phyloP scores from a whole-genome alignment of 768 basidiomycete species.

The Naganishia antarctica region DNA sequence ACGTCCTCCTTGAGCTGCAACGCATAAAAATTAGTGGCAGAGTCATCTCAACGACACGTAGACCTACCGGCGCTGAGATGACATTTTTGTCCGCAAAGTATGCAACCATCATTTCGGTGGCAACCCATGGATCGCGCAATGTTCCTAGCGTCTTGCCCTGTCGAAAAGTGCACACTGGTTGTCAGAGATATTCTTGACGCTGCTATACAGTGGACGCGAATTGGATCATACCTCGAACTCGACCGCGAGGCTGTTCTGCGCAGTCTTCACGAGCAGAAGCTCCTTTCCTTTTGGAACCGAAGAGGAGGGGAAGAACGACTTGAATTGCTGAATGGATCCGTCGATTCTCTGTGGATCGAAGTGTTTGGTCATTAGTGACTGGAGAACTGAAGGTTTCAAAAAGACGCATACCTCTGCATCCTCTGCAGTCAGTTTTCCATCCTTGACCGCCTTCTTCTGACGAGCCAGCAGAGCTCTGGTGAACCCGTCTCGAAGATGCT shows the following conservation, averaged over 20 bases:
- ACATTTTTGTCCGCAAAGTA: slow-evolving; percentile 49
- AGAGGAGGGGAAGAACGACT: slow-evolving; percentile 47
- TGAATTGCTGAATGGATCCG: slow-evolving; percentile 44
- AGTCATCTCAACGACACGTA: no score
- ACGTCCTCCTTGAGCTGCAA: slow-evolving; percentile 44
- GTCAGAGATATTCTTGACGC: no score
- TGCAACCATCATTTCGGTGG: slow-evolving; percentile 47
- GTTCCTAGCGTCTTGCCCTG: slow-evolving; percentile 42
- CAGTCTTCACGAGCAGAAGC: slow-evolving; percentile 41
- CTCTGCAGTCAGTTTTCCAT: slow-evolving; percentile 33
- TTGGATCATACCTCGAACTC: slow-evolving; percentile 38
- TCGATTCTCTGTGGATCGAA: slow-evolving; percentile 36
- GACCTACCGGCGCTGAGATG: slow-evolving; percentile 40
- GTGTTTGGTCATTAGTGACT: no score
- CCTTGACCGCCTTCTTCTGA: slow-evolving; percentile 45
- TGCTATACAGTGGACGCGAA: no score
- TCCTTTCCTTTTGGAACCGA: slow-evolving; percentile 46
- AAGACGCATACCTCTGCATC: slow-evolving; percentile 42
- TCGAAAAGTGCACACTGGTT: neutral
- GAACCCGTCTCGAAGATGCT: slow-evolving; percentile 52
- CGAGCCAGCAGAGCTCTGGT: slow-evolving; percentile 49
- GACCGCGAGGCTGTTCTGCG: slow-evolving; percentile 40
- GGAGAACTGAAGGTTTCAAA: no score
- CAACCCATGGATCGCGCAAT: slow-evolving; percentile 42
- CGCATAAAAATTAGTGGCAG: no score